Base-by-base conservation (phyloP, 192 early-diverging fungal species). In the Coemansia erecta region DNA sequence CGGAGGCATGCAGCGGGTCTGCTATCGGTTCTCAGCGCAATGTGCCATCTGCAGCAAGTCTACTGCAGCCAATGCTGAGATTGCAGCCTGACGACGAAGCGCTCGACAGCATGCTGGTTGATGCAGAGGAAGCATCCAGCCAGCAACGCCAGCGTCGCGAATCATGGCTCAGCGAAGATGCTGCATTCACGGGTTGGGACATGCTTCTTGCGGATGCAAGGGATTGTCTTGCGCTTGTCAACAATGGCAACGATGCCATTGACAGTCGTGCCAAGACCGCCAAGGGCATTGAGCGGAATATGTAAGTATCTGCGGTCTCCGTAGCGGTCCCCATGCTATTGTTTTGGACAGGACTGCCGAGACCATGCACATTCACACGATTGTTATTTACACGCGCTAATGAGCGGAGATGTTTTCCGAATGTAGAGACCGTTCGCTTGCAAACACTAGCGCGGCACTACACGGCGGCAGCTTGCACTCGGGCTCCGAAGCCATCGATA, bases 121-220 rank as follows among this genome's bases (percentile, higher is more conserved):
- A 26, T 26, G 10, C 24, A 50, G 23, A 22, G 46, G 19, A 21
- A 24, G 1, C 46, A 31, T 14, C 48, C 10, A 50, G 26, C 11
- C 26, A 24, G 48, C 48, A 31, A 52, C 54, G 14, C 40, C 26
- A 1, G 48, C 58, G 43, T 28, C 23, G n/a, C n/a, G 54, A 56
- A 15, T 33, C 68, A 17, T 59, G 60, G 60, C 61, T 66, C 35
- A 43, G 60, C 45, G 52, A 66, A 18, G 64, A 64, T 10, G 37
- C 54, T 3, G 68, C 64, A 26, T 77, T 69, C 19, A 70, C 73
- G 4, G 51, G 64, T 44, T 77, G 73, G 73, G 68, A 67, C 5
- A 44, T 68, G 0, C 49, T 77, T 19, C 26, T 66, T 42, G 53
- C 60, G 3, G 68, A 77, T 22, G 68, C 68, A 23, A 69, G 56